Base-by-base conservation (phyloP, 176 grass and related monocot genomes). In the Zoysia japonica region DNA sequence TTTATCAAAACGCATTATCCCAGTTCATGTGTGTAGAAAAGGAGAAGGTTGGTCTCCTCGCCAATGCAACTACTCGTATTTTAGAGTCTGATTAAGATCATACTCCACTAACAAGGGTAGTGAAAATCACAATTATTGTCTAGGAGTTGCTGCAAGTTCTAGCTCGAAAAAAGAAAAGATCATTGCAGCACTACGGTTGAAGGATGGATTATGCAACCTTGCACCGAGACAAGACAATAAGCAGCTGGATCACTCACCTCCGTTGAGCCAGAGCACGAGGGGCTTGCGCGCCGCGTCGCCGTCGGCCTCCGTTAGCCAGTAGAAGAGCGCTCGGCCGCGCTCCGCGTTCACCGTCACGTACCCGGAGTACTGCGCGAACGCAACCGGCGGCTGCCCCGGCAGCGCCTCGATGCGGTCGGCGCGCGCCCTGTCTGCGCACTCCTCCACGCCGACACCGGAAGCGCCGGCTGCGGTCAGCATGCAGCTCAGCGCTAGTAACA, bases 221-320 rank as follows among this genome's bases (percentile, higher is more conserved):
- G 17, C 28, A 28, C 28, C 28, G 28, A 28, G 28, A 28, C 28
- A 28, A 28, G 28, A 28, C 28, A 28, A 28, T 28, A 28, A 28
- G 28, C 28, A 28, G 28, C 28, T 28, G 28, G 28, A 28, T 28
- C 28, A 44, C 82, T 85, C 11, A 99, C 96, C 96, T 93, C 96
- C 96, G 86, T 99, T 99, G 67, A 99, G 92, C 96, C 96, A 99
- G 64, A 99, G 90, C 80, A 99, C 92, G 7, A 99, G 96, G 5
- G 96, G 92, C 86, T 95, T 99, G 47, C n/a, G 66, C 41, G 88
- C 78, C 5, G 90, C 67, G 70, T 70, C 85, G 47, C 39, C 72
- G 74, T 47, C 70, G 74, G 96, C 88, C 79, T 99, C 96, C 7
- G 90, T 99, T 16, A 99, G 92, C 96, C 96, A 99, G 83, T 99